Base-by-base conservation (phyloP, 1,284 basidiomycete species). In the Xerocomus nothofagi region DNA sequence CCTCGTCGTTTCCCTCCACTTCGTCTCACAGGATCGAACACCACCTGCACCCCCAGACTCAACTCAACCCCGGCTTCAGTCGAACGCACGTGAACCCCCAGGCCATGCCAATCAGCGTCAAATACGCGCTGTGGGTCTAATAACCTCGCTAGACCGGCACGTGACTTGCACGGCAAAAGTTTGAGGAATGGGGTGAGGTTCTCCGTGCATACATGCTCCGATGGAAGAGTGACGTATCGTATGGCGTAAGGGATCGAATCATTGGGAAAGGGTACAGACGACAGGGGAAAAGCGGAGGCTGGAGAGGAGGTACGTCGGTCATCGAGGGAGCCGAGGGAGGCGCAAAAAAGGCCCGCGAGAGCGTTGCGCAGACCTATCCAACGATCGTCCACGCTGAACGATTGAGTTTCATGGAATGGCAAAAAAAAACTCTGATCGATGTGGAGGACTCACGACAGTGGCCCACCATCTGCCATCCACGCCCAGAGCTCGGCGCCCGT, bases 171-270 rank as follows among this genome's bases (percentile, higher is more conserved):
- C 0, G 97, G 96, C 3, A 99, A 74, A 6, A 98, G 83, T 63
- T 95, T 93, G 49, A 98, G 78, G 70, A 98, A 95, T 0, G 97
- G 96, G 0, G 95, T 96, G 6, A 99, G 73, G 67, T 98, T 98
- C 66, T 99, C 97, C 3, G 96, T 99, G 66, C 96, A 99, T 15
- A 97, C 88, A 55, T 86, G 78, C 62, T 93, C 89, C 7, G 84
- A 91, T 4, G 89, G 88, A 10, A 91, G 78, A 17, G 84, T 82
- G 0, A 87, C 90, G 58, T 93, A 88, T 40, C 86, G 82, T 27
- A 91, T 73, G 44, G 76, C 71, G 55, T 88, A 66, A 20, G 56
- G 50, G 32, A 48, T 29, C 7, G 52, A 36, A 14, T 44, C 21
- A 12, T 34, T 31, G 6, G 32, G n/a, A 23, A 48, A 39, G 1